phyloP scores from a whole-genome alignment of 495 filamentous ascomycete genomes.

The Talaromyces stipitatus region DNA sequence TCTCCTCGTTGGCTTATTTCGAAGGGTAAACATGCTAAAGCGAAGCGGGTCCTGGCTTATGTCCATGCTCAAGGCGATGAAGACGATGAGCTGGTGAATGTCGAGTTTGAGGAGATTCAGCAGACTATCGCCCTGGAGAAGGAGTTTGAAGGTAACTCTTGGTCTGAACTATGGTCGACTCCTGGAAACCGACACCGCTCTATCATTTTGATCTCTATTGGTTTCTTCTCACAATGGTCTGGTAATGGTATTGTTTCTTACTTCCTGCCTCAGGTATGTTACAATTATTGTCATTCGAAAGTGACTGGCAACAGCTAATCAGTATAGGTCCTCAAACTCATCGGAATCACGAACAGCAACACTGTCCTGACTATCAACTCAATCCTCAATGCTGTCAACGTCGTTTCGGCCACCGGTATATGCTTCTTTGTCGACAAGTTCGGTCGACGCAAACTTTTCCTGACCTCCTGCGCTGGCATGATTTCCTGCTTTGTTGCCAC shows the following conservation, averaged over 20 bases:
- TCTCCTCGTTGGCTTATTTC: slow-evolving; percentile 37
- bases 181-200: slow-evolving; percentile 59
- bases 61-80: slow-evolving; percentile 20
- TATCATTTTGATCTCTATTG: slow-evolving; percentile 47
- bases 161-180: slow-evolving; percentile 53
- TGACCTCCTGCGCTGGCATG: slow-evolving; percentile 30
- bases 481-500: slow-evolving; percentile 22
- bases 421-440: slow-evolving; percentile 34
- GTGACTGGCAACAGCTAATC: slow-evolving; percentile 13
- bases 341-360: slow-evolving; percentile 43
- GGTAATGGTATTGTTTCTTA: slow-evolving; percentile 35
- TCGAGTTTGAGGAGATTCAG: slow-evolving; percentile 20
- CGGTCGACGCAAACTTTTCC: slow-evolving; percentile 30
- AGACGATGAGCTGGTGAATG: slow-evolving; percentile 12
- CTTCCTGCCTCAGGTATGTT: slow-evolving; percentile 29
- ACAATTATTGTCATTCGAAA: slow-evolving; percentile 10
- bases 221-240: slow-evolving; percentile 45
- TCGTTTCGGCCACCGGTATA: slow-evolving; percentile 27
- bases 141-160: slow-evolving; percentile 18
- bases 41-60: slow-evolving; percentile 20
- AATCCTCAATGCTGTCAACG: slow-evolving; percentile 31
- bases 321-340: slow-evolving; percentile 41
- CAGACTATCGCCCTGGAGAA: slow-evolving; percentile 20
- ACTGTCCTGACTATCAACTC: slow-evolving; percentile 30
- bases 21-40: slow-evolving; percentile 21